Percentiles rank a stretch among this genome's conserved stretches.
phyloP scores from a whole-genome alignment of 805 yeast genomes.

The Pichia deserticola region DNA sequence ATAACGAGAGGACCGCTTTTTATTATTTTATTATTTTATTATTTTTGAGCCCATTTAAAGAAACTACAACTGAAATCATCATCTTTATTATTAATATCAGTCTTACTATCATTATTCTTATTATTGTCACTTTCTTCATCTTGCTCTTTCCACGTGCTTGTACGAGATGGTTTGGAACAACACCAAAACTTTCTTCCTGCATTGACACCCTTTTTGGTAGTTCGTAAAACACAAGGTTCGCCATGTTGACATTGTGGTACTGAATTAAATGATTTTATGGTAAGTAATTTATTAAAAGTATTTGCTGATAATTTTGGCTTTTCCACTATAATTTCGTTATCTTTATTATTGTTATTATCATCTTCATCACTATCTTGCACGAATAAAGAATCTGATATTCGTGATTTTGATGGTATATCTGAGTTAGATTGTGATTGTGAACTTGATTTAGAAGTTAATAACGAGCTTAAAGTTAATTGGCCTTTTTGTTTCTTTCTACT shows the following conservation, averaged over 20 bases:
- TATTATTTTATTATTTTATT: background rate
- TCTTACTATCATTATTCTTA: too few relatives aligned
- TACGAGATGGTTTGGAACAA: constrained; percentile 32
- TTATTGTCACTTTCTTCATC: constrained; percentile 1
- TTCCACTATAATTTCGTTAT: background rate
- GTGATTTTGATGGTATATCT: background rate
- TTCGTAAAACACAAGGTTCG: constrained; percentile 37
- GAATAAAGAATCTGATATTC: constrained; percentile 6
- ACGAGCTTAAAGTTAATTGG: constrained; percentile 5
- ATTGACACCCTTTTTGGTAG: constrained; percentile 37
- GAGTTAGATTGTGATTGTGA: background rate
- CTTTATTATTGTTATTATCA: background rate
- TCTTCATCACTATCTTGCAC: constrained; percentile 14
- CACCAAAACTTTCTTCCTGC: constrained; percentile 50
- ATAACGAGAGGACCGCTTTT: background rate
- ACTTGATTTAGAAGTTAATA: background rate
- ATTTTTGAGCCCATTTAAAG: constrained; percentile 42
- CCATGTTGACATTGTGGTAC: constrained; percentile 42
- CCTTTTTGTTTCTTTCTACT: constrained; percentile 16
- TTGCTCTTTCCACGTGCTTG: constrained; percentile 24
- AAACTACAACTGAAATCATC: constrained; percentile 38
- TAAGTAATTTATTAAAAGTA: constrained; percentile 19
- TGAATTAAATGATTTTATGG: constrained; percentile 7
- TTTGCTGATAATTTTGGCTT: constrained; percentile 6
- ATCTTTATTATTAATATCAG: background rate